Evolutionary conservation across 805 yeast genomes (phyloP).

Genomic region (Wickerhamomyces tratensis): DNA sequence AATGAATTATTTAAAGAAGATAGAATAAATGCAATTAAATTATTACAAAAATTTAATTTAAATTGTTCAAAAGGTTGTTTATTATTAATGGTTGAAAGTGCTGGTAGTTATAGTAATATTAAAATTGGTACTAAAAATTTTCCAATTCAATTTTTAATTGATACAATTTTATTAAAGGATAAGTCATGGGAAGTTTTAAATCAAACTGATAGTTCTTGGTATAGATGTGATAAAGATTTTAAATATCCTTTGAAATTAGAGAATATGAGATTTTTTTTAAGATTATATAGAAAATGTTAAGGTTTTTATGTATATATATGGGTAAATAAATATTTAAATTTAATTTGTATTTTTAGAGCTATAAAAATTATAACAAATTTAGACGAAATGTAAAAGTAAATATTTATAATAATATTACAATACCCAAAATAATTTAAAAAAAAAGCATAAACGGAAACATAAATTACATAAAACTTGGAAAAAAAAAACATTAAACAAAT

Average conservation of each 20-base stretch:
- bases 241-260: conserved; percentile 65
- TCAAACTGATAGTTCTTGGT: conserved; percentile 76
- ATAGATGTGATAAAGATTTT: conserved; percentile 43
- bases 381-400: too few species aligned
- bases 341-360: too few species aligned
- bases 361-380: too few species aligned
- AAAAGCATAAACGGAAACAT: too few species aligned
- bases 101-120: conserved; percentile 82
- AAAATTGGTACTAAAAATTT: conserved; percentile 66
- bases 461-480: too few species aligned
- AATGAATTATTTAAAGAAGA: conserved; percentile 76
- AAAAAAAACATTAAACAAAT: too few species aligned
- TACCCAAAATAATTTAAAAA: too few species aligned
- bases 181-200: conserved; percentile 63
- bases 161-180: conserved; percentile 55
- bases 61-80: conserved; percentile 47
- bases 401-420: too few species aligned
- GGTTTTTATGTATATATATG: neutral
- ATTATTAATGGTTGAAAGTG: conserved; percentile 72
- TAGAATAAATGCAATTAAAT: conserved; percentile 46
- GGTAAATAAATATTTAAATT: too few species aligned
- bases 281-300: conserved; percentile 54
- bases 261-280: conserved; percentile 79
- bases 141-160: conserved; percentile 76
- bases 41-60: conserved; percentile 43